phyloP scores from a whole-genome alignment of 2,329 filamentous ascomycete genomes.

The Rutstroemia sp. region DNA sequence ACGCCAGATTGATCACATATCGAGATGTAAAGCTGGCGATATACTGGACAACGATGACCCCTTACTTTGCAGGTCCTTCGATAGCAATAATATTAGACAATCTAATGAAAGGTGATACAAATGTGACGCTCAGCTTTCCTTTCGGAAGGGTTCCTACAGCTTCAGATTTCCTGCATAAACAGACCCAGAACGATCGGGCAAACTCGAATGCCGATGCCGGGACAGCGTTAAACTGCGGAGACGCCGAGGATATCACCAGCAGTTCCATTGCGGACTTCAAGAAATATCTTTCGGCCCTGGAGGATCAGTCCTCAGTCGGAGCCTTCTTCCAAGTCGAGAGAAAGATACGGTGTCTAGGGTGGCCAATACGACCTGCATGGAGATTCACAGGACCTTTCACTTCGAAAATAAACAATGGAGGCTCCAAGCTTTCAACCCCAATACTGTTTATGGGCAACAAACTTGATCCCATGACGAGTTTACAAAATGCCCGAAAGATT shows the following conservation, averaged over 20 bases:
- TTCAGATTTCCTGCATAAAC: not conserved
- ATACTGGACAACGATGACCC: not conserved
- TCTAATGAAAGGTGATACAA: not conserved
- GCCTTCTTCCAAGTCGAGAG: slow-evolving; percentile 10
- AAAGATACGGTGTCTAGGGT: slow-evolving; percentile 7
- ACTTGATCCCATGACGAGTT: not conserved
- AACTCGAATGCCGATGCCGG: slow-evolving; percentile 6
- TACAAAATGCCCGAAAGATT: not conserved
- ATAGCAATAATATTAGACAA: not conserved
- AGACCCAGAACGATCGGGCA: not conserved
- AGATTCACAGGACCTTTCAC: slow-evolving; percentile 8
- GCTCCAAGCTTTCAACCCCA: not conserved
- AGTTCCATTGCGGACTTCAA: not conserved
- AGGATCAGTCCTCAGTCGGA: slow-evolving; percentile 5
- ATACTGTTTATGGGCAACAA: not conserved
- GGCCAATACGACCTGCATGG: not conserved
- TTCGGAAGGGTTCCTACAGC: not conserved
- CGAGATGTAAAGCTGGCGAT: slow-evolving; percentile 2
- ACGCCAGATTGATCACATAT: slow-evolving; percentile 1
- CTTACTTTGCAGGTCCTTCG: not conserved
- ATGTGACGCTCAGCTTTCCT: not conserved
- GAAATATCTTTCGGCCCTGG: slow-evolving; percentile 3
- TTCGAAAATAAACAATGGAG: not conserved
- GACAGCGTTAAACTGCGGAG: slow-evolving; percentile 3
- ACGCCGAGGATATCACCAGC: slow-evolving; percentile 4